Evolutionary conservation across 2,329 filamentous ascomycete species (phyloP), one percentile per base, ranked within the genome.

Genomic region (Fusarium hainanense): DNA sequence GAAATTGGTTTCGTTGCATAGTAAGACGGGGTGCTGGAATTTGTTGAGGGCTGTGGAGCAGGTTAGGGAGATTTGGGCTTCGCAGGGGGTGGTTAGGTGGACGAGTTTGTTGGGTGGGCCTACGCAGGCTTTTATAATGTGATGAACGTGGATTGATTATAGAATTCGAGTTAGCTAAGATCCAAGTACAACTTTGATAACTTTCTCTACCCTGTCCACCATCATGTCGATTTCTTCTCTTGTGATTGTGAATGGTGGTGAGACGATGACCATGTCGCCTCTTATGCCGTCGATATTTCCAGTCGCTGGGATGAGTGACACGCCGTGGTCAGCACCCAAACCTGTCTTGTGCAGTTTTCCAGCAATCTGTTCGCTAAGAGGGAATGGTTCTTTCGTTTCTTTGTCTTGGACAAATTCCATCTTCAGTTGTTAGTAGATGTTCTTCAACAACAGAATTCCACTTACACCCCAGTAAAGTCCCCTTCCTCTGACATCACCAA

Each of bases 91-190:
- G 30, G 62, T 73, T 2, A 20, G 71, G 0, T 73, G 71, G 71
- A 73, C 71, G 1, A 73, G 71, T 30, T 52, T 73, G 49, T 14
- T 73, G 9, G 71, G 71, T 13, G 68, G 71, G 2, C 71, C 71
- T 4, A 73, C 59, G 4, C 71, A 73, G 13, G 71, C 71, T 21
- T 58, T 73, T 12, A 73, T 73, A n/a, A 73, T 73, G 71, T 73
- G 57, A 63, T 4, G 7, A 11, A 23, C 4, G 14, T 1, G 11
- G 4, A 5, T 4, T 2, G 6, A 21, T 25, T 10, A 16, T 14
- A 21, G 11, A 28, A 7, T 23, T 23, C 13, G 14, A 7, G 25
- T 25, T 11, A 2, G 7, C 25, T 58, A 65, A 30, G 27, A 16
- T 6, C 63, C 68, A 0, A 70, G 51, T 2, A 70, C 54, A 57